Conservation (phyloP, 495 filamentous ascomycete genomes). For the Chaetomium cochliodes region DNA sequence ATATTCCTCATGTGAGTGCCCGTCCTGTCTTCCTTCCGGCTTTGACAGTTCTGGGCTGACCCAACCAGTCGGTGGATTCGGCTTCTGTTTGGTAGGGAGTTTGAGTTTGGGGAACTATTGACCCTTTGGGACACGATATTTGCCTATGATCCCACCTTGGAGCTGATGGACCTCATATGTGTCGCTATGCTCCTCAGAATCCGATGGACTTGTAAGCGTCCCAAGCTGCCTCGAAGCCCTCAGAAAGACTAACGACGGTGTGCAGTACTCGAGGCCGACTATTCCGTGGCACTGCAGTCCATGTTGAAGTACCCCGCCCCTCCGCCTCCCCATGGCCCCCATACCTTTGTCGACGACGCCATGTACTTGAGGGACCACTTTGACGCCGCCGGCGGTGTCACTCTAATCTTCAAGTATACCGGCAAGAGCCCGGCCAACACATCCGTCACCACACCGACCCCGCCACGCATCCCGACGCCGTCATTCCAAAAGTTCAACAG, state of each 20-base stretch:
- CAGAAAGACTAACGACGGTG: conserved; percentile 16
- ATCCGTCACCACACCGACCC: conserved; percentile 38
- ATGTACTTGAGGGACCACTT: conserved; percentile 77
- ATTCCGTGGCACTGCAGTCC: conserved; percentile 76
- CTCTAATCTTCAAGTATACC: conserved; percentile 81
- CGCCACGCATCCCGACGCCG: conserved; percentile 38
- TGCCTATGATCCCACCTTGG: conserved; percentile 77
- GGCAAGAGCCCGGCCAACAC: conserved; percentile 58
- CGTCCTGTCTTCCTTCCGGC: background rate
- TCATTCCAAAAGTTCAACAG: conserved; percentile 34
- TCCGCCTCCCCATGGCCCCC: conserved; percentile 58
- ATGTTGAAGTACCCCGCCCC: conserved; percentile 79
- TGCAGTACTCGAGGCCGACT: conserved; percentile 78
- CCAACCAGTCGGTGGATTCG: conserved; percentile 83
- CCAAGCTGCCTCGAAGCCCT: conserved; percentile 5
- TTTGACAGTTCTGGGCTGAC: conserved; percentile 20
- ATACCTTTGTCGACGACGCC: conserved; percentile 85
- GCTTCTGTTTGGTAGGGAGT: conserved; percentile 90
- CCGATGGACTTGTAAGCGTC: conserved; percentile 76
- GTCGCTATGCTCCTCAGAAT: conserved; percentile 92
- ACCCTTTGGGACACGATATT: conserved; percentile 89
- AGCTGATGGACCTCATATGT: conserved; percentile 83
- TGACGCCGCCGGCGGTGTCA: conserved; percentile 64
- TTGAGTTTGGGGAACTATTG: conserved; percentile 80
- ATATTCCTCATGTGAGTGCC: conserved; percentile 85